Conservation (phyloP, 2,329 filamentous ascomycete species). For the Emergomyces orientalis region DNA sequence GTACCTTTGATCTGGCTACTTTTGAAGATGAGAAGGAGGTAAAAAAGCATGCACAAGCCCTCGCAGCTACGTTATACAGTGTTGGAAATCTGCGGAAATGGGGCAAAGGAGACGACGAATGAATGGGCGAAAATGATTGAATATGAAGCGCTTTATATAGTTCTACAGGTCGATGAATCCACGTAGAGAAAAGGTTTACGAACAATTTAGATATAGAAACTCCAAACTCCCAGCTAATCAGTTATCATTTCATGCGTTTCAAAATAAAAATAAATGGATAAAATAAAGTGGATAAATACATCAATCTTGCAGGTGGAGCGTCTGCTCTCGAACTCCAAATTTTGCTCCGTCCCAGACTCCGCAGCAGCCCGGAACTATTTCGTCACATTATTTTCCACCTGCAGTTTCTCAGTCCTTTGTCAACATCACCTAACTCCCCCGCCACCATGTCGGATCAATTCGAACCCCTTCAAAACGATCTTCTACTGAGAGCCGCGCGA, state of each 20-base stretch:
- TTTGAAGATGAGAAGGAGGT: slow-evolving; percentile 23
- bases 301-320: neutral
- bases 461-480: slow-evolving; percentile 80
- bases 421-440: neutral
- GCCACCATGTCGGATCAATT: slow-evolving; percentile 41
- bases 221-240: neutral
- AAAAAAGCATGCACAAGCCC: slow-evolving; percentile 26
- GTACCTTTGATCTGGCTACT: slow-evolving; percentile 22
- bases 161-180: neutral
- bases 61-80: slow-evolving; percentile 27
- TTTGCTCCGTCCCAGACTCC: neutral
- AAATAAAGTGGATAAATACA: neutral
- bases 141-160: neutral
- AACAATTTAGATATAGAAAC: neutral
- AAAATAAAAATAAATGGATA: neutral
- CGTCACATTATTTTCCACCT: slow-evolving; percentile 1
- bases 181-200: neutral
- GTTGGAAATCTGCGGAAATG: slow-evolving; percentile 35
- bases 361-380: neutral
- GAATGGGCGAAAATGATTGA: neutral
- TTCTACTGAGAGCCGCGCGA: slow-evolving; percentile 80
- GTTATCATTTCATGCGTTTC: neutral
- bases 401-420: neutral
- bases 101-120: slow-evolving; percentile 20
- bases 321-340: neutral